Evolutionary conservation across 352 stramenopile species (phyloP), one percentile per base, ranked within the genome.

Genomic region (Phytopythium kandeliae): DNA sequence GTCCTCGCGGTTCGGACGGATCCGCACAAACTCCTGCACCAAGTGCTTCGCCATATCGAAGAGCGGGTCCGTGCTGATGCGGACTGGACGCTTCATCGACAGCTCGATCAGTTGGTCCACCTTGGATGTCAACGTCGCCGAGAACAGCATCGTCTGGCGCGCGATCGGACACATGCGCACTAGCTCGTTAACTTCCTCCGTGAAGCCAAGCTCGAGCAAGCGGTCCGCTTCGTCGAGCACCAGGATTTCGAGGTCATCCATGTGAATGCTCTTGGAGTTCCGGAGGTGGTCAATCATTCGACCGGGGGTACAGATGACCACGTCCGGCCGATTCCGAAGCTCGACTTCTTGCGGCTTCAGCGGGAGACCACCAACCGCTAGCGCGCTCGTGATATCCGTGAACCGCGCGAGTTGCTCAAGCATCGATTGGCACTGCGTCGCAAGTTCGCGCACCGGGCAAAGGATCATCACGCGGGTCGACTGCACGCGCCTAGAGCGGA

Each of bases 141-240:
- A 99, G 70, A 99, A 99, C 2, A 99, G 67, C 72, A 99, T 88
- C 16, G 97, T 99, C 69, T 99, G 97, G 17, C 97, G 79, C 46
- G 93, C 83, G 25, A 89, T 64, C 9, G 97, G 97, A 55, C 92
- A 98, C 55, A 97, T 87, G 47, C 97, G 95, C 47, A 99, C 78
- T 21, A 99, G 77, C 71, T 99, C 92, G 24, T 92, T 67, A 17
- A 95, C 92, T 78, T 99, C 96, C 40, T 99, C 96, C 21, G 96
- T 95, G 73, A 99, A 99, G 30, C 97, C 97, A 37, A 99, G 74
- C 60, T 99, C 97, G 22, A 99, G 72, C 36, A 99, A 65, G 1
- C 96, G 86, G 78, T 99, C 97, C 19, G 85, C 85, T 77, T 96
- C 86, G 53, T 96, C 86, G 43, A 96, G 65, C 34, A 99, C 95